Percentiles rank a stretch among this genome's conserved stretches.
Evolutionary conservation across 352 stramenopile species (phyloP).

Genomic region (Phytophthora quininea): DNA sequence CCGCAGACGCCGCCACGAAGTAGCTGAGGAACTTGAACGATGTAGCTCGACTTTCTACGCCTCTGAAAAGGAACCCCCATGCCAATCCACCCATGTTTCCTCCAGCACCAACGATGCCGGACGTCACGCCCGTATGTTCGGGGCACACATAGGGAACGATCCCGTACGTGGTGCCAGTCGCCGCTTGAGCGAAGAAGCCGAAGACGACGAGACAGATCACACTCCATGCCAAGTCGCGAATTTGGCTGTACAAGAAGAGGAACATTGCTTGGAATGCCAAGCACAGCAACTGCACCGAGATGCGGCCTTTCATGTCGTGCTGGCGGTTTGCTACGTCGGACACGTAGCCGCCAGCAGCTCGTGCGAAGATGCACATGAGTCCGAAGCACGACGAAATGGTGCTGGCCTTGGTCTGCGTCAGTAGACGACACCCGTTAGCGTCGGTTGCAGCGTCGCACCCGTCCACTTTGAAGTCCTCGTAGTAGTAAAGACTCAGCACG

Average conservation of each 20-base stretch:
- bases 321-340: not conserved
- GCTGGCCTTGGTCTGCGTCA: conserved; percentile 50
- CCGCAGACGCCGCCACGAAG: conserved; percentile 8
- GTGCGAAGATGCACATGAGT: conserved; percentile 94
- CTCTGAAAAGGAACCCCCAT: conserved; percentile 59
- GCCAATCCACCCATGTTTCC: conserved; percentile 54
- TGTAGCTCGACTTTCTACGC: conserved; percentile 29
- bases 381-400: conserved; percentile 92
- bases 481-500: conserved; percentile 90
- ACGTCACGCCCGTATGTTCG: conserved; percentile 45
- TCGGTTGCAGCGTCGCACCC: conserved; percentile 43
- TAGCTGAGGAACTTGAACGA: conserved; percentile 30
- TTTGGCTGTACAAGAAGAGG: conserved; percentile 83
- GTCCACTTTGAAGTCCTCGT: conserved; percentile 76
- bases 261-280: conserved; percentile 73
- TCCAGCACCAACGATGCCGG: conserved; percentile 58
- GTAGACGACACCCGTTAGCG: conserved; percentile 26
- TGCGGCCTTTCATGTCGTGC: not conserved
- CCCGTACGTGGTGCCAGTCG: conserved; percentile 50
- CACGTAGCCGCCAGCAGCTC: conserved; percentile 11
- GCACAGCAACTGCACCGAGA: conserved; percentile 39
- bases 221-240: conserved; percentile 42
- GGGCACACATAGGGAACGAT: conserved; percentile 61
- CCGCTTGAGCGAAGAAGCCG: conserved; percentile 76
- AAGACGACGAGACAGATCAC: conserved; percentile 89